These are phyloP conservation scores for Lepiota brunneoincarnata DNA, from an alignment of 768 basidiomycete species.

Conservation along the genomic window DNA sequence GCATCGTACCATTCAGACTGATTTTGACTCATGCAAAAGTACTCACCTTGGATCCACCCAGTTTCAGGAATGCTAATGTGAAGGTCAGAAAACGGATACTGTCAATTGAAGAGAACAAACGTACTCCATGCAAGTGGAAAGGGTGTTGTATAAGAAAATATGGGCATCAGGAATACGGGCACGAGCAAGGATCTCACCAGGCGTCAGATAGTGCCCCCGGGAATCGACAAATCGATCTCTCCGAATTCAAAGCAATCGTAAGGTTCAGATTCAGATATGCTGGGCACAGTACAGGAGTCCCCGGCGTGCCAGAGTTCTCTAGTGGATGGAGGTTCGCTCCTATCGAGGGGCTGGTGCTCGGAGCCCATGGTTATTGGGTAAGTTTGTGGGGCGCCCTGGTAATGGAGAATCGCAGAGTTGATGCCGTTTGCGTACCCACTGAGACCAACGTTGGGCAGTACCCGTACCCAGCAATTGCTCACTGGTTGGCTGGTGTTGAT, in stretches of 20 bases:
- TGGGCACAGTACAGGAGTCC: slow-evolving; percentile 25
- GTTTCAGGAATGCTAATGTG: slow-evolving; percentile 28
- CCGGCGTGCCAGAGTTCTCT: slow-evolving; percentile 18
- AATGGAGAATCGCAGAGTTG: slow-evolving; percentile 44
- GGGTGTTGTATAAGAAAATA: slow-evolving; percentile 26
- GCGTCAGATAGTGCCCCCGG: slow-evolving; percentile 24
- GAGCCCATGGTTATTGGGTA: slow-evolving; percentile 27
- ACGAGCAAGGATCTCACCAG: neutral
- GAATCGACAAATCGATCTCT: slow-evolving; percentile 35
- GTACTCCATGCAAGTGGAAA: slow-evolving; percentile 46
- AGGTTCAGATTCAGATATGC: slow-evolving; percentile 27
- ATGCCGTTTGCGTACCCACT: slow-evolving; percentile 25
- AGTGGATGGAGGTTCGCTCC: neutral
- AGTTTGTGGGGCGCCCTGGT: slow-evolving; percentile 31
- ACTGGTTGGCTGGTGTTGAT: slow-evolving; percentile 32
- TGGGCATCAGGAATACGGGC: too few species aligned
- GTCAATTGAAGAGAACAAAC: slow-evolving; percentile 13
- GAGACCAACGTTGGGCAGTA: slow-evolving; percentile 26
- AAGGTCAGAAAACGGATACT: neutral
- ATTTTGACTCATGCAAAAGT: too few species aligned
- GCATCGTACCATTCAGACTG: too few species aligned
- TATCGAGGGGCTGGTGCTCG: neutral
- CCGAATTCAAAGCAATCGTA: slow-evolving; percentile 9
- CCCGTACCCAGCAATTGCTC: slow-evolving; percentile 43
- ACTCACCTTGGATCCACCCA: too few species aligned